phyloP scores from a whole-genome alignment of 2,329 filamentous ascomycete species.

The Pestalotiopsis sp. region DNA sequence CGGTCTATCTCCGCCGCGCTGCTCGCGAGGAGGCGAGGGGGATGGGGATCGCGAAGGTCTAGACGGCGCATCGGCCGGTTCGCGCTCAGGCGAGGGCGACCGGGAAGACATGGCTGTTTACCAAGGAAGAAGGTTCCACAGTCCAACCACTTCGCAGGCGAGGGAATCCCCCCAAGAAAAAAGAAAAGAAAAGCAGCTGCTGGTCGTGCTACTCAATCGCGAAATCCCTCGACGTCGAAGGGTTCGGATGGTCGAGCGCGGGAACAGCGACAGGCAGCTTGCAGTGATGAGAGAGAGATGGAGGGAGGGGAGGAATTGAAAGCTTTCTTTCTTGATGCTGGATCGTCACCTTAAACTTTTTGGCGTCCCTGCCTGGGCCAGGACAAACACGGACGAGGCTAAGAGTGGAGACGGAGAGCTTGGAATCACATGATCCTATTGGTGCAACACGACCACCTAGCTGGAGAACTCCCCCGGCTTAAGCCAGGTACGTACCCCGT shows the following conservation, averaged over 20 bases:
- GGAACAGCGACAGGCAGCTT: background rate
- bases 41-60: conserved; percentile 21
- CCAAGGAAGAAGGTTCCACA: background rate
- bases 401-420: conserved; percentile 2
- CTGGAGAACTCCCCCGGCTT: background rate
- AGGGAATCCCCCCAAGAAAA: background rate
- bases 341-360: conserved; percentile 8
- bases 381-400: background rate
- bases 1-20: conserved; percentile 28
- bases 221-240: background rate
- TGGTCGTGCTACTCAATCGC: background rate
- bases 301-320: background rate
- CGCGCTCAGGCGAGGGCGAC: background rate
- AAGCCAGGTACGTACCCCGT: background rate
- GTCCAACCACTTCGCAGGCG: background rate
- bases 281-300: background rate
- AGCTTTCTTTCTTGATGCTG: background rate
- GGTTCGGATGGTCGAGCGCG: background rate
- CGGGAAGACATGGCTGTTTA: conserved; percentile 2
- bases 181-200: background rate
- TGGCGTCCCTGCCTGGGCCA: background rate
- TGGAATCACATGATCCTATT: background rate
- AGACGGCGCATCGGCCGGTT: background rate
- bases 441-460: background rate
- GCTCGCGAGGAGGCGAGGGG: conserved; percentile 33